These are phyloP conservation scores for Ganoderma lingzhi DNA, from an alignment of 1,284 basidiomycete genomes.

Conservation along the genomic window DNA sequence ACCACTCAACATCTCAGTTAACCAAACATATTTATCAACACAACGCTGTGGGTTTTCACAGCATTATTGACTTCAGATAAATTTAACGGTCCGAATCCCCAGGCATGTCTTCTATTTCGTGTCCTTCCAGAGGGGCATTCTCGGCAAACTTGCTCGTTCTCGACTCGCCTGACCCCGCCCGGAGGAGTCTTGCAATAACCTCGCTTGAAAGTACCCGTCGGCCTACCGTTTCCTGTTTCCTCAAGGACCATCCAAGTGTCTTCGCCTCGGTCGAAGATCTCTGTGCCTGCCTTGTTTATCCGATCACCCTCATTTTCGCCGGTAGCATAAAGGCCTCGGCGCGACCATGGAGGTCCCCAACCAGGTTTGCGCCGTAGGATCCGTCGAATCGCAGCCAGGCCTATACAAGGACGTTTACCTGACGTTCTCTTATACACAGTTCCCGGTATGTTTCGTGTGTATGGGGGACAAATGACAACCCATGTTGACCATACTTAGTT, in stretches of 20 bases:
- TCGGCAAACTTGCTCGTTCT: slow-evolving; percentile 16
- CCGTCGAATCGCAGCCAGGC: slow-evolving; percentile 13
- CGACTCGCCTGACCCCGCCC: slow-evolving; percentile 23
- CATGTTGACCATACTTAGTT: background rate
- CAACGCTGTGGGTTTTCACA: background rate
- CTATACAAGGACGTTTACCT: slow-evolving; percentile 35
- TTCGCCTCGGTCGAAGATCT: background rate
- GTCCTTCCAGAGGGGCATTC: slow-evolving; percentile 17
- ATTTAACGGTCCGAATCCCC: background rate
- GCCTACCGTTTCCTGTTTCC: slow-evolving; percentile 12
- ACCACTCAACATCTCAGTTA: background rate
- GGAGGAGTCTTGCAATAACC: slow-evolving; percentile 30
- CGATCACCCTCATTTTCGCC: background rate
- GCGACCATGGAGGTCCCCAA: background rate
- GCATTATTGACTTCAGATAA: background rate
- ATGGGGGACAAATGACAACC: background rate
- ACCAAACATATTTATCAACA: background rate
- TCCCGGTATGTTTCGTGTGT: background rate
- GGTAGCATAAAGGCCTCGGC: slow-evolving; percentile 23
- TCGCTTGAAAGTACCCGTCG: slow-evolving; percentile 21
- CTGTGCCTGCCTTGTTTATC: slow-evolving; percentile 14
- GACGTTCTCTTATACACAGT: no score
- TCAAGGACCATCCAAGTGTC: slow-evolving; percentile 10
- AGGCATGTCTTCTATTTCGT: slow-evolving; percentile 2
- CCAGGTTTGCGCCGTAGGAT: background rate